Percentiles rank a stretch among this genome's conserved stretches.
Evolutionary conservation across 768 basidiomycete genomes (phyloP).

Genomic region (Glaciozyma antarctica): DNA sequence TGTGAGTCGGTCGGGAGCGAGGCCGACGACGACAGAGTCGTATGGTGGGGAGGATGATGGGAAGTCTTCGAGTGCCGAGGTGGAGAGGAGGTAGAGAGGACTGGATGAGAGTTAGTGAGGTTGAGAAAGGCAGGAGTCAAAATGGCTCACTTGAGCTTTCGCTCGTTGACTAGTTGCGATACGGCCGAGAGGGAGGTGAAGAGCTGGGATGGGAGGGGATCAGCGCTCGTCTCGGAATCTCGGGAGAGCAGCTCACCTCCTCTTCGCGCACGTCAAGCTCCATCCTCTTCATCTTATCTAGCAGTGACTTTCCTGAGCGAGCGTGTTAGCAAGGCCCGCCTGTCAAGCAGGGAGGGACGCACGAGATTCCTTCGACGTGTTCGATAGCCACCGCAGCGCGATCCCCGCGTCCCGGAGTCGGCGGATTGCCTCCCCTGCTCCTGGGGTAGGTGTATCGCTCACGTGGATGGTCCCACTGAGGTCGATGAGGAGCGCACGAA

Average conservation of each 20-base stretch:
- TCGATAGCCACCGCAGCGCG: constrained; percentile 52
- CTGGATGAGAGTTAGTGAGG: constrained; percentile 36
- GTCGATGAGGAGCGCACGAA: constrained; percentile 43
- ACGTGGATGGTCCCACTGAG: constrained; percentile 60
- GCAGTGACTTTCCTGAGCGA: constrained; percentile 36
- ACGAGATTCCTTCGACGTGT: constrained; percentile 58
- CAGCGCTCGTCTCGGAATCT: background rate
- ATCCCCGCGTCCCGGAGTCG: constrained; percentile 37
- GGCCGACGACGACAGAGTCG: constrained; percentile 59
- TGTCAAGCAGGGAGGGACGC: background rate
- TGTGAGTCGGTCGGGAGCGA: constrained; percentile 48
- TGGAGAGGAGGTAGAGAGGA: constrained; percentile 53
- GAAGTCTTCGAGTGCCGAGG: constrained; percentile 43
- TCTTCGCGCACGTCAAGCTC: constrained; percentile 46
- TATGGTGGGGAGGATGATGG: constrained; percentile 36
- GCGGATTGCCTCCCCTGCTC: constrained; percentile 46
- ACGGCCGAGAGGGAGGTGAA: constrained; percentile 60
- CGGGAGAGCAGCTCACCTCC: constrained; percentile 40
- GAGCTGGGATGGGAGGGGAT: constrained; percentile 7
- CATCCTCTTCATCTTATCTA: constrained; percentile 45
- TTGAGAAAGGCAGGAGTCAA: background rate
- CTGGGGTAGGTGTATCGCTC: constrained; percentile 46
- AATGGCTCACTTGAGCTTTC: constrained; percentile 42
- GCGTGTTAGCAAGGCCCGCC: background rate
- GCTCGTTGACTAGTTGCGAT: constrained; percentile 43